Conservation (phyloP, 257 asterid species). For the Solanum chiquidenum region DNA sequence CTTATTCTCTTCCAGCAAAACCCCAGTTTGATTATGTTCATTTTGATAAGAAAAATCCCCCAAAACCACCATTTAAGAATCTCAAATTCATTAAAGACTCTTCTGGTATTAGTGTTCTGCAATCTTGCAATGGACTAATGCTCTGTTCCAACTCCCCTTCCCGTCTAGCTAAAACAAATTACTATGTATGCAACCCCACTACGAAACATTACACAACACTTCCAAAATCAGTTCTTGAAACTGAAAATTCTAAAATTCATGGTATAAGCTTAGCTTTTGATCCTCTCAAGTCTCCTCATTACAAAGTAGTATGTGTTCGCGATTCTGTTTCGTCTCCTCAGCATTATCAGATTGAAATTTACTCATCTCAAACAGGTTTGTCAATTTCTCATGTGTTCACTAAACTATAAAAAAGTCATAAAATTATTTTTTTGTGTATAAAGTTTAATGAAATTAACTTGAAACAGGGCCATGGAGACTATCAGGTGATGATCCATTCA, state of each 20-base stretch:
- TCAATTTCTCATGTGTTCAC: not conserved
- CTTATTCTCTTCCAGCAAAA: not conserved
- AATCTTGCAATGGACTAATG: not conserved
- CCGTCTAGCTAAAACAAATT: not conserved
- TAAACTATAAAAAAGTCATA: no score
- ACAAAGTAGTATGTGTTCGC: conserved; percentile 13
- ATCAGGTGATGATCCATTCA: not conserved
- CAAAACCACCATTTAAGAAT: not conserved
- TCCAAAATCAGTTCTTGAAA: conserved; percentile 5
- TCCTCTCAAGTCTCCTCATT: conserved; percentile 9
- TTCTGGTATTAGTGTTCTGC: not conserved
- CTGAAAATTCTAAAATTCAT: not conserved
- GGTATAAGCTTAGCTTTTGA: conserved; percentile 15
- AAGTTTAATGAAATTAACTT: not conserved
- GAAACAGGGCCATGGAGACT: not conserved
- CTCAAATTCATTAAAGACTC: not conserved
- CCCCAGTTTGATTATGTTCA: not conserved
- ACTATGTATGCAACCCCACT: not conserved
- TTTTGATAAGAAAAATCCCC: not conserved
- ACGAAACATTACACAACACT: conserved; percentile 9
- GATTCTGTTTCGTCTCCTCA: not conserved
- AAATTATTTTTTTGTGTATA: not conserved
- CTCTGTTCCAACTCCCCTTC: not conserved
- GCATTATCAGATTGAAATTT: conserved; percentile 13
- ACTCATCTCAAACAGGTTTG: conserved; percentile 17